Base-by-base conservation (phyloP, 73 alveolate genomes). In the Durusdinium trenchii region DNA sequence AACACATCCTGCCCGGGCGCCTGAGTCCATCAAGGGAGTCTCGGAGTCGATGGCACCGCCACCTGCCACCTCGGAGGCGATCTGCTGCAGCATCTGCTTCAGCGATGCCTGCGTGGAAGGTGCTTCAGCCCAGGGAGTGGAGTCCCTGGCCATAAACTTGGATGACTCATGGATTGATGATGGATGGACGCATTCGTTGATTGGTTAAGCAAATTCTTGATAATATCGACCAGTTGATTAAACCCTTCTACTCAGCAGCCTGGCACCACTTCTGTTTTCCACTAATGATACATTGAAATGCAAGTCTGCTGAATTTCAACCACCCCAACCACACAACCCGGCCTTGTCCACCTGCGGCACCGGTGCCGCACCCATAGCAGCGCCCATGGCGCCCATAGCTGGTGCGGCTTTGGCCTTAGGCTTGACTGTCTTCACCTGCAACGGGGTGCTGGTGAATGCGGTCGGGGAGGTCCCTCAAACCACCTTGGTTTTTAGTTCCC, bases 281-380 rank as follows among this genome's bases (percentile, higher is more conserved):
- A 1, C 0, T 32, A 60, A 23, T 1, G 3, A 60, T 23, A 23
- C n/a, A 32, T 23, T 60, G 30, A 32, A 60, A 0, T 23, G 73
- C 18, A 32, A 32, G 42, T 75, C 86, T 36, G 42, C 54, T 36
- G n/a, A 76, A 50, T 0, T n/a, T 30, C 52, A 30, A 32, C 73
- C 50, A n/a, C 84, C 32, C 51, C 52, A 20, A 30, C 40, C 47
- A 30, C n/a, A n/a, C n/a, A n/a, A n/a, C 28, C 47, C 47, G 43
- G 64, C 98, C 98, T 91, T 91, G 98, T 91, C 98, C 98, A 91
- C 98, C 48, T 91, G 98, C 45, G 98, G 98, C 89, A 91, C 98
- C 28, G 98, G 90, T 3, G 98, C 76, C 10, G 86, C 86, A n/a
- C 40, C 48, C 46, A 76, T 76, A 7, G 75, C 94, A 32, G 86